These are phyloP conservation scores for Entomortierella beljakovae DNA, from an alignment of 192 early-diverging fungal genomes.

Conservation along the genomic window DNA sequence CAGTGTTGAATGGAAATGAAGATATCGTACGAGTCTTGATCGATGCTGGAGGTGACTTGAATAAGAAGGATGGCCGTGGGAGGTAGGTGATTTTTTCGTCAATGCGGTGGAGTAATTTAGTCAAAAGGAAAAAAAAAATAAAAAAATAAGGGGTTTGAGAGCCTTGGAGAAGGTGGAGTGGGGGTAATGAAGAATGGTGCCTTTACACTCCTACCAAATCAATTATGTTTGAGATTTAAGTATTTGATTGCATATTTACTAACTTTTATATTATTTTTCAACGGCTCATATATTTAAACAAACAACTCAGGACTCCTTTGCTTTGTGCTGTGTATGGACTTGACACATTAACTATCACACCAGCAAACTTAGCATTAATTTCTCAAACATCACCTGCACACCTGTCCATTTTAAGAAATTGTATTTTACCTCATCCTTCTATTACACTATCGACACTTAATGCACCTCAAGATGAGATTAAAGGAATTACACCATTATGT, in stretches of 20 bases:
- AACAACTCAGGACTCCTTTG: constrained; percentile 62
- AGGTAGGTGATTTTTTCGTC: constrained; percentile 58
- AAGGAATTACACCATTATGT: constrained; percentile 75
- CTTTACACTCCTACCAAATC: no score
- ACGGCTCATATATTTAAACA: no score
- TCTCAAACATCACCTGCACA: constrained; percentile 65
- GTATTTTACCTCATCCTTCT: constrained; percentile 62
- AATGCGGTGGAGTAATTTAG: no score
- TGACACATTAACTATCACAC: constrained; percentile 65
- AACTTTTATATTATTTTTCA: no score
- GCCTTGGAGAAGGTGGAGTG: not conserved
- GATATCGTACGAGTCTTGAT: constrained; percentile 67
- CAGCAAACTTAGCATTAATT: constrained; percentile 63
- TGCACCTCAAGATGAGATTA: constrained; percentile 68
- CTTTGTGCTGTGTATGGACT: constrained; percentile 73
- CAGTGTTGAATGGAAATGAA: constrained; percentile 66
- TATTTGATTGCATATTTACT: no score
- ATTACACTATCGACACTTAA: constrained; percentile 62
- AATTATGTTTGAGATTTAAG: no score
- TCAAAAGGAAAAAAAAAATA: not conserved
- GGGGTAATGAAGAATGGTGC: no score
- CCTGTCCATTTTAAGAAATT: constrained; percentile 61
- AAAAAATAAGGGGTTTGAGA: not conserved
- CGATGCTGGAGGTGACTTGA: constrained; percentile 67
- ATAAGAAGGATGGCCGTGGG: constrained; percentile 70